phyloP scores from a whole-genome alignment of 2,329 filamentous ascomycete species.

The Tympanopsis confertula region DNA sequence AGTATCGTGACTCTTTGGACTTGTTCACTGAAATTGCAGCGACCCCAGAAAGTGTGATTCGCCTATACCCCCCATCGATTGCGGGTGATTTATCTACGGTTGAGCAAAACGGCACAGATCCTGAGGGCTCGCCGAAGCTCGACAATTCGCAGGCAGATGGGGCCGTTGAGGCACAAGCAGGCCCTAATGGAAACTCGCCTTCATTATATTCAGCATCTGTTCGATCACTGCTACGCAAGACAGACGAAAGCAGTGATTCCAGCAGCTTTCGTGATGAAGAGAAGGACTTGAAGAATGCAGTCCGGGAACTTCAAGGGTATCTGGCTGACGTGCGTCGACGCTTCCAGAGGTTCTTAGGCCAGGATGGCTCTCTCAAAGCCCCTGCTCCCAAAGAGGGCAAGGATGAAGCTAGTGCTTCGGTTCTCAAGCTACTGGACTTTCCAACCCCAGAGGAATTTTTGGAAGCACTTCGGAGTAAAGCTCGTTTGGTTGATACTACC shows the following conservation, averaged over 20 bases:
- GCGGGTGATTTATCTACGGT: constrained; percentile 45
- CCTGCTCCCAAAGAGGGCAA: constrained; percentile 16
- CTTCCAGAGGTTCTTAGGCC: constrained; percentile 46
- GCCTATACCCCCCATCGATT: constrained; percentile 48
- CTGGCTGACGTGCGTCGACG: constrained; percentile 48
- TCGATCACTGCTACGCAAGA: constrained; percentile 20
- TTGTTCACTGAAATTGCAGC: constrained; percentile 54
- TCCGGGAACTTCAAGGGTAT: constrained; percentile 47
- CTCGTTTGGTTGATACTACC: constrained; percentile 51
- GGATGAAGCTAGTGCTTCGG: constrained; percentile 26
- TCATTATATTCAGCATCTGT: constrained; percentile 21
- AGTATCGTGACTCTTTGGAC: constrained; percentile 51
- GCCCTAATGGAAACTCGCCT: constrained; percentile 1
- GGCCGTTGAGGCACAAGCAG: not conserved
- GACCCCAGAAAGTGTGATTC: constrained; percentile 52
- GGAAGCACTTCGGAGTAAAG: constrained; percentile 38
- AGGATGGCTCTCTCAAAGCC: constrained; percentile 35
- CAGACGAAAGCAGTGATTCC: constrained; percentile 23
- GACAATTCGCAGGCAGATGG: no score
- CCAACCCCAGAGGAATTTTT: constrained; percentile 32
- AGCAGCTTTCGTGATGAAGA: constrained; percentile 31
- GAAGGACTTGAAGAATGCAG: constrained; percentile 46
- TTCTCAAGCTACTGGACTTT: constrained; percentile 26
- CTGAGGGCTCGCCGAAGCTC: not conserved
- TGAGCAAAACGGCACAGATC: constrained; percentile 13